A percentile compares a stretch with the other conserved stretches of the same genome.
Conservation (phyloP, 2,329 filamentous ascomycete genomes). For the Chrysoporthe deuterocubensis region DNA sequence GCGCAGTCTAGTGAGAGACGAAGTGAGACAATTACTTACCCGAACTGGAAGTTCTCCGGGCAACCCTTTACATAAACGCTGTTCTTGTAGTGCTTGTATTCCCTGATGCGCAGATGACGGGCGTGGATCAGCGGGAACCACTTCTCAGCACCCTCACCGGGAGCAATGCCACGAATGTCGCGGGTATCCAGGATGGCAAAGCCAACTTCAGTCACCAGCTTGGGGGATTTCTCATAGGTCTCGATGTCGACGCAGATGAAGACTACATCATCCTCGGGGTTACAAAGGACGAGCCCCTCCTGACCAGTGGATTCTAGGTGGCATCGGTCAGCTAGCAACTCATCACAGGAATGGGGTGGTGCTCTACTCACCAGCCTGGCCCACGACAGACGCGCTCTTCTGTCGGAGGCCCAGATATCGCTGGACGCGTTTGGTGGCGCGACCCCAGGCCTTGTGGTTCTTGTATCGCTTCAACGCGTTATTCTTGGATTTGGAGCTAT, state of each 20-base stretch:
- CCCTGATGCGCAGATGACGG: slow-evolving; percentile 77
- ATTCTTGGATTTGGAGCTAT: slow-evolving; percentile 53
- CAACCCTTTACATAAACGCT: slow-evolving; percentile 70
- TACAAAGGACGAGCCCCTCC: slow-evolving; percentile 40
- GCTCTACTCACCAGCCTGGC: slow-evolving; percentile 15
- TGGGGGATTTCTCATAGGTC: slow-evolving; percentile 70
- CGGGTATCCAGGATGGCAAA: slow-evolving; percentile 78
- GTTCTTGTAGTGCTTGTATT: slow-evolving; percentile 71
- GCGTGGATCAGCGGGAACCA: slow-evolving; percentile 72
- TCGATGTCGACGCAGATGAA: slow-evolving; percentile 86
- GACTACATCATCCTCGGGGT: slow-evolving; percentile 60
- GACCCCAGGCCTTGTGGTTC: slow-evolving; percentile 55
- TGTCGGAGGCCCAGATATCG: slow-evolving; percentile 72
- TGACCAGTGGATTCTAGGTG: slow-evolving; percentile 20
- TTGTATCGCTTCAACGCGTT: slow-evolving; percentile 50
- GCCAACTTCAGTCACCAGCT: slow-evolving; percentile 81
- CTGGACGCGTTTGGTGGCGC: slow-evolving; percentile 67
- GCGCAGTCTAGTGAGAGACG: not conserved
- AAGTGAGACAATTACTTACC: slow-evolving; percentile 49
- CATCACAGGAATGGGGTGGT: not conserved
- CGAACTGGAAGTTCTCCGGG: slow-evolving; percentile 76
- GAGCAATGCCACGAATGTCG: slow-evolving; percentile 55
- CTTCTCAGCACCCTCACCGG: slow-evolving; percentile 63
- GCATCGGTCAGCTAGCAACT: not conserved
- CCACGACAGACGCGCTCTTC: slow-evolving; percentile 11